A percentile compares a stretch with the other conserved stretches of the same genome.
Conservation (phyloP, 2,329 filamentous ascomycete genomes). For the Penicillium sp. region DNA sequence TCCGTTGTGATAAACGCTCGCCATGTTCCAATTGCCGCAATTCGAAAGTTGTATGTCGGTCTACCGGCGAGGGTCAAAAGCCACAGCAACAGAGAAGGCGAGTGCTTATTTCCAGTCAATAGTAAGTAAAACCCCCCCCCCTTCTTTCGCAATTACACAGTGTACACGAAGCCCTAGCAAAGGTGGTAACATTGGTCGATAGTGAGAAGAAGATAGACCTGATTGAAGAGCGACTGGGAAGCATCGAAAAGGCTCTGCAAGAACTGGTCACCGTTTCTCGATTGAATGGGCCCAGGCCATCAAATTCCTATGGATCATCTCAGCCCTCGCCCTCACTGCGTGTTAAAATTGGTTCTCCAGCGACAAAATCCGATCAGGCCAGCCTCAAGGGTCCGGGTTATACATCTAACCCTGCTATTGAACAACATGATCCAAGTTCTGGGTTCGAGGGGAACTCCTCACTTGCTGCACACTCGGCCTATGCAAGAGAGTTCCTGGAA, state of each 20-base stretch:
- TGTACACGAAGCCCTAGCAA: not conserved
- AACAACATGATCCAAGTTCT: conserved; percentile 27
- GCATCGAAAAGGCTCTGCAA: conserved; percentile 45
- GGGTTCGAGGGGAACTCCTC: conserved; percentile 53
- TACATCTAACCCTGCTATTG: conserved; percentile 25
- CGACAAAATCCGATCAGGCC: not conserved
- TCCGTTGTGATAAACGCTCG: conserved; percentile 43
- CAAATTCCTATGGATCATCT: conserved; percentile 2
- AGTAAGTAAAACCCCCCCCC: conserved; percentile 30
- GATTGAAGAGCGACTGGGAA: conserved; percentile 51
- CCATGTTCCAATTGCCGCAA: conserved; percentile 45
- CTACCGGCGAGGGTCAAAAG: conserved; percentile 37
- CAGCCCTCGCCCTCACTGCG: conserved; percentile 9
- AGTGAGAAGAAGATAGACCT: conserved; percentile 56
- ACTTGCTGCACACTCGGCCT: conserved; percentile 49
- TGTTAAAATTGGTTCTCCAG: conserved; percentile 4
- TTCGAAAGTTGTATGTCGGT: conserved; percentile 38
- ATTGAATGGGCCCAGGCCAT: not conserved
- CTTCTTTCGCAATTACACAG: not conserved
- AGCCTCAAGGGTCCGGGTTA: conserved; percentile 12
- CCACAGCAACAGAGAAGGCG: conserved; percentile 38
- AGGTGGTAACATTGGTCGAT: not conserved
- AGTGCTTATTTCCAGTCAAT: conserved; percentile 44
- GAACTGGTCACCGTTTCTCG: conserved; percentile 21
- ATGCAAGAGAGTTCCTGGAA: conserved; percentile 46